A percentile compares a stretch with the other conserved stretches of the same genome.
These are phyloP conservation scores for Syncephalastrum sp. DNA, from an alignment of 371 early-diverging fungal species.

Conservation along the genomic window DNA sequence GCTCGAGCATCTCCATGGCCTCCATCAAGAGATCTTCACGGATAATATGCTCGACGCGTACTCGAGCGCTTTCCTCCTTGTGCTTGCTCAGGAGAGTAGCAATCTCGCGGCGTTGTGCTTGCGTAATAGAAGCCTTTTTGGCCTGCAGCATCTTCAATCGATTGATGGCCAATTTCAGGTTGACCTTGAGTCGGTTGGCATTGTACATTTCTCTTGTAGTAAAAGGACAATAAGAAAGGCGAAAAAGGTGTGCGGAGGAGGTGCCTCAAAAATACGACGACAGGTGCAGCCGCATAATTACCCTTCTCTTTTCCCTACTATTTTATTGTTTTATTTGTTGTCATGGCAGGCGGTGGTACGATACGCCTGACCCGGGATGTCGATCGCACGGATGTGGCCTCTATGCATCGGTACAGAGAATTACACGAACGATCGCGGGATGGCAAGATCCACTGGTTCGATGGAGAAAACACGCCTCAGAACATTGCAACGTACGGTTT, in stretches of 20 bases:
- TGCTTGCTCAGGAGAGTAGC: constrained; percentile 76
- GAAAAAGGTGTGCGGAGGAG: not conserved
- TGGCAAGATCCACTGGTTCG: constrained; percentile 52
- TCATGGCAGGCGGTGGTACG: no score
- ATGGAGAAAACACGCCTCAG: constrained; percentile 69
- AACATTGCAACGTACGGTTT: constrained; percentile 73
- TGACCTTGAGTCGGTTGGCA: constrained; percentile 75
- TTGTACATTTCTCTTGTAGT: constrained; percentile 40
- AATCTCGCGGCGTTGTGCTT: constrained; percentile 80
- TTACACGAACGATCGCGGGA: not conserved
- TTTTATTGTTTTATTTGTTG: no score
- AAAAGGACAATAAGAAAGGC: constrained; percentile 1
- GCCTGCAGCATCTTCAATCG: constrained; percentile 86
- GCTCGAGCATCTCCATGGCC: constrained; percentile 89
- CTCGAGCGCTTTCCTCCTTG: constrained; percentile 86
- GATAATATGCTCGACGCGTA: constrained; percentile 90
- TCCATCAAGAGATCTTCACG: constrained; percentile 89
- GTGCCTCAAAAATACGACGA: no score
- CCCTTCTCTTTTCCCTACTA: no score
- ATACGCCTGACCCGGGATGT: no score
- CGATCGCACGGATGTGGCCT: no score
- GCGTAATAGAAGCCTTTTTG: constrained; percentile 78
- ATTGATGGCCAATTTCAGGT: constrained; percentile 82
- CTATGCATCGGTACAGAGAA: no score
- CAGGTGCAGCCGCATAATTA: no score